These are phyloP conservation scores for Polytrichum commune DNA, from an alignment of 225 moss, liverwort and hornwort genomes.

Conservation along the genomic window DNA sequence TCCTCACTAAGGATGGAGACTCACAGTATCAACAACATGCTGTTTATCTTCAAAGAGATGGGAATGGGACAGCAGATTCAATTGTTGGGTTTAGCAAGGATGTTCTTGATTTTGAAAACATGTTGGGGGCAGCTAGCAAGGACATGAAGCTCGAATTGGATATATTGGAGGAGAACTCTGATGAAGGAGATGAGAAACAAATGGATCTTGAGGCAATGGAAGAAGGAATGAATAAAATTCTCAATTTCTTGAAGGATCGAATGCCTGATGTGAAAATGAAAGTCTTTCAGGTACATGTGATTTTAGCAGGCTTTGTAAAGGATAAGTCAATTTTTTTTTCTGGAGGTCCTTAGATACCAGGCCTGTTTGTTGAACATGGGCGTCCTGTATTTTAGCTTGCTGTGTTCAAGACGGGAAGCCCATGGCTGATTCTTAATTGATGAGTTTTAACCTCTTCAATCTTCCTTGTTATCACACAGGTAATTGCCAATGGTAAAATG, in stretches of 20 bases:
- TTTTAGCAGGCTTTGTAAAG: not conserved
- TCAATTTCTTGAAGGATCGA: constrained; percentile 84
- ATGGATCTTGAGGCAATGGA: constrained; percentile 71
- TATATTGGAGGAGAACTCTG: constrained; percentile 33
- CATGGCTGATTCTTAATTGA: no score
- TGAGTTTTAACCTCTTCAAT: not conserved
- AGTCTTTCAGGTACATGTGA: constrained; percentile 48
- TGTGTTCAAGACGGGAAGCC: no score
- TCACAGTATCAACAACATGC: constrained; percentile 60
- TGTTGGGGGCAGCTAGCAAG: constrained; percentile 45
- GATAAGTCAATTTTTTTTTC: not conserved
- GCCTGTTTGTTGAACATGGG: no score
- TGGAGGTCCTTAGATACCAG: constrained; percentile 8
- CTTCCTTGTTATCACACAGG: constrained; percentile 33
- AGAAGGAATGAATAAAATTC: constrained; percentile 83
- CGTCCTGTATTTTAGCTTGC: no score
- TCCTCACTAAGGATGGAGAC: constrained; percentile 54
- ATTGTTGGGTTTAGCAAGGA: constrained; percentile 66
- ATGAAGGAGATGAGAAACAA: constrained; percentile 49
- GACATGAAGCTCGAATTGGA: constrained; percentile 50
- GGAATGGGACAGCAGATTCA: constrained; percentile 69
- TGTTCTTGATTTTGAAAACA: constrained; percentile 51
- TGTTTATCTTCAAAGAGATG: constrained; percentile 86
- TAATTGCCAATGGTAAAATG: constrained; percentile 72
- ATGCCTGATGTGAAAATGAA: constrained; percentile 93